Evolutionary conservation across 2,329 filamentous ascomycete species (phyloP), one percentile per base, ranked within the genome.

Genomic region (Aureobasidium leucospermi): DNA sequence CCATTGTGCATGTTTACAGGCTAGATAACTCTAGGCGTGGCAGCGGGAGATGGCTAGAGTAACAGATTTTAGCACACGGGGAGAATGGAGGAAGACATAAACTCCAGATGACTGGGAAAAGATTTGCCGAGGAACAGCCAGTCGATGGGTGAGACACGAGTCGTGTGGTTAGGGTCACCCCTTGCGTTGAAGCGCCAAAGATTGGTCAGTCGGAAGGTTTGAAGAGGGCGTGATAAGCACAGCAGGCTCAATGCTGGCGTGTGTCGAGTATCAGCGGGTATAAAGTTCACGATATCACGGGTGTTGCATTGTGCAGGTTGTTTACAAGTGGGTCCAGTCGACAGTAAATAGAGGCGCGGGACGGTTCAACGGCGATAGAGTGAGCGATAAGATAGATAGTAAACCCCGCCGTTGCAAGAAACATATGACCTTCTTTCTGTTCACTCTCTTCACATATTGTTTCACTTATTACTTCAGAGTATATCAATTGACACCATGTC

Each of bases 261-360:
- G 23, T 48, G 55, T 2, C 6, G 7, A 41, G 38, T 6, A 42
- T 45, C 39, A 56, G 52, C 41, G 16, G 41, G 31, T 3, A 34
- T n/a, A 49, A 15, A 42, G 15, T 31, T 42, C 16, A n/a, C 8
- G 36, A 23, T 15, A 39, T 16, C 47, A 16, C 55, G 55, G 55
- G 55, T 58, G 55, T 58, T 58, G 55, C 19, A 23, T 47, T 23
- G 38, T 57, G 53, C 53, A 57, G 31, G 3, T 4, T 58, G 55
- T 58, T 58, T 58, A 58, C 55, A 48, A 41, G 55, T 49, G 55
- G 55, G 36, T 46, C 43, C 7, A 23, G 23, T 15, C 15, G 45
- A 58, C 28, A 42, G 55, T 58, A 58, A 58, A 58, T 58, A 58
- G 19, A 49, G 52, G 53, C 53, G 43, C 41, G 53, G 42, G 43